Base-by-base conservation (phyloP, 805 yeast species). In the Wickerhamiella sorbophila region DNA sequence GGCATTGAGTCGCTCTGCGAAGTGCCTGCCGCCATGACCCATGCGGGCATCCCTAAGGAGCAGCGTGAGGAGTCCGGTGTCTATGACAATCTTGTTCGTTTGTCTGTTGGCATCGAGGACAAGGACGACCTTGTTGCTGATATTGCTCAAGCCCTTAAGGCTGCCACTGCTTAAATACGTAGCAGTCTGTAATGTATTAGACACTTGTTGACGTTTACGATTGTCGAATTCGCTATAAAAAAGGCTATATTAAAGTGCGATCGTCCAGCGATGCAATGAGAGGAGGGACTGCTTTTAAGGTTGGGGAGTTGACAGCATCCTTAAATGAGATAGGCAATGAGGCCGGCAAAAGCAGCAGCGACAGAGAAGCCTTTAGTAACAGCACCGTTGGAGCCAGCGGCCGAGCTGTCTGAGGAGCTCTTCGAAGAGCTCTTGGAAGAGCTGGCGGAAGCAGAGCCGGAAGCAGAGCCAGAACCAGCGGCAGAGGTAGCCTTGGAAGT, bases 1-100 rank as follows among this genome's bases (percentile, higher is more conserved):
- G 94, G 94, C 52, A 77, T 84, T 48, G 94, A 84, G 66, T 77
- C 87, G 6, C 68, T 83, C 55, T 65, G 81, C 50, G 94, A 84
- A 64, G 87, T 84, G 38, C 95, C 94, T 33, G 91, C 94, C 37
- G 74, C 76, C 44, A 83, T 83, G 94, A 83, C 94, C 53, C 94
- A 83, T 55, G 91, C 88, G 43, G 94, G 94, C 58, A 83, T 83
- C 60, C 85, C 91, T 56, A 67, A 69, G 59, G 82, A 67, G 41
- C 77, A 74, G 54, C 75, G 94, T 64, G 88, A 79, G 63, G 72
- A 75, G 40, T 71, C 75, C 45, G 94, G 94, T 49, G 91, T 83
- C 37, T 80, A 57, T 52, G 94, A 82, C 55, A 85, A 82, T 62
- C 71, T 84, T 62, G 69, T 84, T 52, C 76, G 95, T 67, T 68